Conservation (phyloP, 2,329 filamentous ascomycete species). For the Berkeleyomyces basicola region DNA sequence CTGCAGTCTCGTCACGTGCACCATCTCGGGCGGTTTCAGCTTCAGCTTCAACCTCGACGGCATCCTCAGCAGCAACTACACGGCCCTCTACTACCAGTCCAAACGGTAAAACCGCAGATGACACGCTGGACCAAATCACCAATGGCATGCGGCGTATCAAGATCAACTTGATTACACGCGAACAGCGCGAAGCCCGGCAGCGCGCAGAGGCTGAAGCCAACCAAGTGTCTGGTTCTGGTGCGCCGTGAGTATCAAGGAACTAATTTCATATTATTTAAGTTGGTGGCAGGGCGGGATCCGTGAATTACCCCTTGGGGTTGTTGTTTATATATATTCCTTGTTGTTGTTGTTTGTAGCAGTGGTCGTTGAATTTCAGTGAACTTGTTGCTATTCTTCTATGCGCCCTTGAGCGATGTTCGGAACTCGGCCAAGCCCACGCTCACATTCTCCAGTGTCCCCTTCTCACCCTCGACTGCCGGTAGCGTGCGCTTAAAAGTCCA, state of each 20-base stretch:
- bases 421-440: slow-evolving; percentile 28
- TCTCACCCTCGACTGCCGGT: slow-evolving; percentile 17
- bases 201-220: slow-evolving; percentile 2
- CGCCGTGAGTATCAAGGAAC: neutral
- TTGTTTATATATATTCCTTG: neutral
- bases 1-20: slow-evolving; percentile 4
- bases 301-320: neutral
- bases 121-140: slow-evolving; percentile 38
- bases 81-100: slow-evolving; percentile 10
- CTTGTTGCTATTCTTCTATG: neutral
- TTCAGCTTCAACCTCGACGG: neutral
- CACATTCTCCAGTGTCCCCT: slow-evolving; percentile 26
- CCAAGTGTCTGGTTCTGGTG: neutral
- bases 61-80: slow-evolving; percentile 6
- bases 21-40: slow-evolving; percentile 2
- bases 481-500: slow-evolving; percentile 34
- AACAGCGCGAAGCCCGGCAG: slow-evolving; percentile 34
- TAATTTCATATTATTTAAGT: neutral
- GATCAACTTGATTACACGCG: slow-evolving; percentile 42
- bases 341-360: neutral
- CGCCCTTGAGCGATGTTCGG: slow-evolving; percentile 18
- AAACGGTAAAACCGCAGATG: slow-evolving; percentile 15
- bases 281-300: neutral
- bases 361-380: neutral
- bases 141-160: slow-evolving; percentile 46